These are phyloP conservation scores for Skeletonema grethae DNA, from an alignment of 108 stramenopile genomes.

Conservation along the genomic window DNA sequence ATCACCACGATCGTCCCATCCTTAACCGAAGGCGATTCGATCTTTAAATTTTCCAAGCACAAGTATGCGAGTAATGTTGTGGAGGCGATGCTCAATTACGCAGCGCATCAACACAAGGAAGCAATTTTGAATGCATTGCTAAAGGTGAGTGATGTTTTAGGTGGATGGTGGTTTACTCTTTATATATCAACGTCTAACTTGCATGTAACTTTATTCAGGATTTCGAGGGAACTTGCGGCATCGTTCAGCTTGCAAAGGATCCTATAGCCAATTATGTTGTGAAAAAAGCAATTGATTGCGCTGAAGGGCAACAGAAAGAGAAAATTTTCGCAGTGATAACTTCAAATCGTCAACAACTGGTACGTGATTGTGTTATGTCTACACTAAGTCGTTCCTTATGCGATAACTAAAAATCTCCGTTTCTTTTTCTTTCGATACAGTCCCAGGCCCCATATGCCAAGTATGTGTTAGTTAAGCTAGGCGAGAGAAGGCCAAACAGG, in stretches of 20 bases:
- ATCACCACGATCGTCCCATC: conserved; percentile 64
- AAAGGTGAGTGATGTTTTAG: conserved; percentile 39
- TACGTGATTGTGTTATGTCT: conserved; percentile 1
- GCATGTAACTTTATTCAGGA: conserved; percentile 38
- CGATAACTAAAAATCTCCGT: not conserved
- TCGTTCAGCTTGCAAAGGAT: conserved; percentile 89
- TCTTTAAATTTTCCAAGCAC: conserved; percentile 86
- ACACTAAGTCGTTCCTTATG: not conserved
- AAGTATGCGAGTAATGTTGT: conserved; percentile 98
- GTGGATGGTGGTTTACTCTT: not conserved
- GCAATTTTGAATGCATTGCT: conserved; percentile 70
- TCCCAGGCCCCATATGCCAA: conserved; percentile 80
- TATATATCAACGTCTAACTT: not conserved
- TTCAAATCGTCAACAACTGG: conserved; percentile 34
- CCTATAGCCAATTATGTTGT: conserved; percentile 96
- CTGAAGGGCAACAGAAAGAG: conserved; percentile 19
- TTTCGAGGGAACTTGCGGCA: conserved; percentile 56
- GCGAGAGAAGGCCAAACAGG: conserved; percentile 11
- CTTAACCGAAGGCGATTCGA: conserved; percentile 65
- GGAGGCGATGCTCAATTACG: conserved; percentile 91
- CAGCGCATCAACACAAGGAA: conserved; percentile 68
- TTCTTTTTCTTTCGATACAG: conserved; percentile 38
- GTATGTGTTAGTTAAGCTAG: conserved; percentile 67
- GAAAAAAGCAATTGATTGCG: conserved; percentile 51
- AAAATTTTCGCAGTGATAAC: conserved; percentile 19